These are phyloP conservation scores for Penicillium sp. DNA, from an alignment of 2,329 filamentous ascomycete species.

Conservation along the genomic window DNA sequence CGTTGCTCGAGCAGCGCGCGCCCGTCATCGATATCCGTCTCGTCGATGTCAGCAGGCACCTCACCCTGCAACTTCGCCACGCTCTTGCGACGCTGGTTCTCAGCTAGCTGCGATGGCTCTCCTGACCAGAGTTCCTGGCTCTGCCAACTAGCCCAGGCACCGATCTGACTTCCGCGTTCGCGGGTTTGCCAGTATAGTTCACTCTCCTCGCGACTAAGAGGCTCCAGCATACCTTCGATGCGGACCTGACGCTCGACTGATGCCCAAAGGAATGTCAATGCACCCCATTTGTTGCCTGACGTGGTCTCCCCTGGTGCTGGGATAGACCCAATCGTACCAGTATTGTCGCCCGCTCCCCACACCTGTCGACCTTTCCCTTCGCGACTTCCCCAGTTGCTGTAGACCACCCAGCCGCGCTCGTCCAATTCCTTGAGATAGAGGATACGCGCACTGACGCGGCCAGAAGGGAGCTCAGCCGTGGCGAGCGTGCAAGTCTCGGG, in stretches of 20 bases:
- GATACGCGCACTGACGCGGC: slow-evolving; percentile 77
- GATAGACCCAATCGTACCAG: slow-evolving; percentile 51
- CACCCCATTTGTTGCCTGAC: slow-evolving; percentile 67
- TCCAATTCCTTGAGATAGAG: slow-evolving; percentile 98
- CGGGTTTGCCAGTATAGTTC: slow-evolving; percentile 63
- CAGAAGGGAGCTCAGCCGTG: slow-evolving; percentile 78
- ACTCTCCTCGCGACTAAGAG: slow-evolving; percentile 68
- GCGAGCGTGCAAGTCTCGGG: slow-evolving; percentile 87
- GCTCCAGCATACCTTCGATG: slow-evolving; percentile 73
- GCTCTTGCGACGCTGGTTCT: slow-evolving; percentile 25
- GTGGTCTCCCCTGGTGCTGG: slow-evolving; percentile 54
- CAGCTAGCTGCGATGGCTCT: slow-evolving; percentile 27
- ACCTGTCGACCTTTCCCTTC: slow-evolving; percentile 50
- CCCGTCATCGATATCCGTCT: slow-evolving; percentile 58
- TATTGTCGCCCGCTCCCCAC: slow-evolving; percentile 26
- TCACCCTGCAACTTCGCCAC: slow-evolving; percentile 20
- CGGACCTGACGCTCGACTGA: slow-evolving; percentile 83
- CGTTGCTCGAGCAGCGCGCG: slow-evolving; percentile 71
- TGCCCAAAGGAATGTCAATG: slow-evolving; percentile 88
- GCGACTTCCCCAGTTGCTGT: slow-evolving; percentile 80
- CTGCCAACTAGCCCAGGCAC: slow-evolving; percentile 92
- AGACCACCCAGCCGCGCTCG: slow-evolving; percentile 77
- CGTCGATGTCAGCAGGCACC: slow-evolving; percentile 29
- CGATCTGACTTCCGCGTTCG: slow-evolving; percentile 77
- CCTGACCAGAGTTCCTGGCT: slow-evolving; percentile 64